Evolutionary conservation across 2,329 filamentous ascomycete species (phyloP).

Genomic region (Ophiostoma angusticollis): DNA sequence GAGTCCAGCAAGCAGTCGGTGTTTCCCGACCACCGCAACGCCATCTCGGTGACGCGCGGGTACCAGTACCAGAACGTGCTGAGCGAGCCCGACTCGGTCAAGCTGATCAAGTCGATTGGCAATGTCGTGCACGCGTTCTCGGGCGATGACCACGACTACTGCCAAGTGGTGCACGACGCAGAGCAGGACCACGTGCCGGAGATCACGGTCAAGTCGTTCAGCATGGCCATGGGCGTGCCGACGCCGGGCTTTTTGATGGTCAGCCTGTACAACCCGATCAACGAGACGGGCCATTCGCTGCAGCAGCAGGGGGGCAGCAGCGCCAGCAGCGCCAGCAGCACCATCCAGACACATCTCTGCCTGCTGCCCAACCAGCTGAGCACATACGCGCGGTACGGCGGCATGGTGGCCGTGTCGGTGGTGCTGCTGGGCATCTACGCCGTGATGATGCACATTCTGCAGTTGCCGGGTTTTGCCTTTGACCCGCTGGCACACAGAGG

Average conservation of each 20-base stretch:
- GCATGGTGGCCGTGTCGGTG: slow-evolving; percentile 43
- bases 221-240: slow-evolving; percentile 91
- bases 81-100: slow-evolving; percentile 59
- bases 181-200: slow-evolving; percentile 56
- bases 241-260: slow-evolving; percentile 78
- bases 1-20: slow-evolving; percentile 25
- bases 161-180: slow-evolving; percentile 68
- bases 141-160: slow-evolving; percentile 97
- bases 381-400: slow-evolving; percentile 68
- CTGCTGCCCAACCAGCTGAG: slow-evolving; percentile 77
- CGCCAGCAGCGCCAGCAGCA: slow-evolving; percentile 28
- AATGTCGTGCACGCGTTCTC: slow-evolving; percentile 82
- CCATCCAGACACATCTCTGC: slow-evolving; percentile 80
- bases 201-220: slow-evolving; percentile 90
- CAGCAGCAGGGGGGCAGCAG: no score
- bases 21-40: slow-evolving; percentile 56
- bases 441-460: slow-evolving; percentile 42
- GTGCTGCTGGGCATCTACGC: slow-evolving; percentile 39
- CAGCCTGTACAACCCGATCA: slow-evolving; percentile 85
- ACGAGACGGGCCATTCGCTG: slow-evolving; percentile 39
- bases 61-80: slow-evolving; percentile 98
- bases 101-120: slow-evolving; percentile 64
- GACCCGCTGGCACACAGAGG: slow-evolving; percentile 21
- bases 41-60: slow-evolving; percentile 63
- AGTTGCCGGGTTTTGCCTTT: slow-evolving; percentile 40